Evolutionary conservation across 495 filamentous ascomycete genomes (phyloP), one percentile per base, ranked within the genome.

Genomic region (Podospora pseudopauciseta): DNA sequence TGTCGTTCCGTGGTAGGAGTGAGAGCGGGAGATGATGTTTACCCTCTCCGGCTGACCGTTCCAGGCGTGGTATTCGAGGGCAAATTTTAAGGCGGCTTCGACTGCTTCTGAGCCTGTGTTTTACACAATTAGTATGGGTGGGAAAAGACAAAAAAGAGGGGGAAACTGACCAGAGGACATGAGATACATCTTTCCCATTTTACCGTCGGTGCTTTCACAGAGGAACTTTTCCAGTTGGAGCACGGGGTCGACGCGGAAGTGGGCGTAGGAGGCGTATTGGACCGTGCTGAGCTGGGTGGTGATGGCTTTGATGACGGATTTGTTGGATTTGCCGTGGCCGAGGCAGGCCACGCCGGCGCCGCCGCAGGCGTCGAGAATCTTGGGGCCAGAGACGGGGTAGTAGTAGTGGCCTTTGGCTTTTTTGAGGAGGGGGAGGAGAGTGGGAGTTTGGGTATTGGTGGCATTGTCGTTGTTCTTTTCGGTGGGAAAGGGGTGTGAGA

Each of bases 1-100:
- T 0, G 90, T 92, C 20, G 82, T 87, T 4, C 90, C 90, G 73
- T 93, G 90, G 73, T 91, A 93, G 19, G 86, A 88, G n/a, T 86
- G 82, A 54, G 83, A 77, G 30, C 91, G 83, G 19, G 83, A 80
- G 67, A 93, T 89, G 78, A 89, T 88, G 61, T 84, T 80, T 1
- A 73, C 72, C 5, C 82, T 70, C 55, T 70, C 49, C 2, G 71
- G 67, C 30, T 77, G 70, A 53, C 63, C 65, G 5, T 69, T 71
- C 77, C 89, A 87, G 18, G 83, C 74, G 70, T 81, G 87, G 71
- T 85, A 91, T 70, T 92, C 89, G 7, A 86, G 79, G 20, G 86
- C 82, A 3, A 91, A 72, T 70, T 92, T 92, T 59, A 92, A 74
- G 9, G 89, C 86, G 5, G 87, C 86, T 71, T 93, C 90, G 63